Evolutionary conservation across 768 basidiomycete species (phyloP), one percentile per base, ranked within the genome.

Genomic region (Paxillus ammoniavirescens): DNA sequence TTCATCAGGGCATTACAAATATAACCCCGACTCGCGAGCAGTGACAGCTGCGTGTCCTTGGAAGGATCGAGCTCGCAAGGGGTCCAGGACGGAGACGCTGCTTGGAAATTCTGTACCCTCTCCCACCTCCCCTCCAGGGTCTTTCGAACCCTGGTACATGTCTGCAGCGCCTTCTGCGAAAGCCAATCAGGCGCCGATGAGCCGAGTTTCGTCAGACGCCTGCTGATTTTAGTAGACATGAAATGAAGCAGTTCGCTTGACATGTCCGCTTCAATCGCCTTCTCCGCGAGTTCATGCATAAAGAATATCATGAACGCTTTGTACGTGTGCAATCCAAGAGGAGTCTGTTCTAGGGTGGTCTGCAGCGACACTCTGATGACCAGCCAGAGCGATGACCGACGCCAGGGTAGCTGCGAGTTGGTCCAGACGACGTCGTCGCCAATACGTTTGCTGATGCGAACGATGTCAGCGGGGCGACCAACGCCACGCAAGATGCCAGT

Each of bases 241-340:
- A 31, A 60, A 13, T 61, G 64, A 5, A 75, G 61, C 8, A 70
- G 2, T 35, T 75, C 65, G 37, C 57, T 69, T 4, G 58, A 33
- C 14, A 61, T 45, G 12, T 63, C 49, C 0, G 1, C 9, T 2
- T 52, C 44, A 0, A 65, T 47, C 4, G 65, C 68, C 4, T 60
- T 26, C 3, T 61, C 33, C 2, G 75, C 57, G 3, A 69, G 51
- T 21, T 56, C 37, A 5, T 71, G 58, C 35, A 75, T 59, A 47
- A 80, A 64, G 45, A 71, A 80, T 2, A 75, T 40, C 60, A 81
- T 74, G 62, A 83, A 83, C 2, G 35, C 9, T 50, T 83, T 83
- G 65, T 83, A 83, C 0, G 63, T 59, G 12, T 38, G 41, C 13
- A 42, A 5, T 2, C 58, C 62, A 3, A 49, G 42, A 37, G 50